These are phyloP conservation scores for Psophocarpus tetragonolobus DNA, from an alignment of 306 rosid genomes.

Conservation along the genomic window DNA sequence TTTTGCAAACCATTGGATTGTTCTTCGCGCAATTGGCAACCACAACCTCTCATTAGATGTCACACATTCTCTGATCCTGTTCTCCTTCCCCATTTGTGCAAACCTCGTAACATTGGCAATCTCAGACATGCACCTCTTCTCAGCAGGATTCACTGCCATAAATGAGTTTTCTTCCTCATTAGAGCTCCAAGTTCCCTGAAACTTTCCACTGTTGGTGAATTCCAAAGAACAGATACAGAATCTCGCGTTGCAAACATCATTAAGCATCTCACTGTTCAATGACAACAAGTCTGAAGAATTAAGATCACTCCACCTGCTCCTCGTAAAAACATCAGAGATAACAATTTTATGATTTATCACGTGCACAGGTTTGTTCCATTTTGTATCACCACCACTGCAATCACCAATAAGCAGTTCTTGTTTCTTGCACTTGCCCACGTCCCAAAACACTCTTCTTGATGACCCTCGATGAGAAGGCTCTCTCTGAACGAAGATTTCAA, in stretches of 20 bases:
- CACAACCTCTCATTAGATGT: constrained; percentile 49
- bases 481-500: constrained; percentile 76
- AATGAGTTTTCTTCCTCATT: constrained; percentile 29
- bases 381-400: background rate
- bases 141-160: constrained; percentile 40
- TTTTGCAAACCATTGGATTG: constrained; percentile 68
- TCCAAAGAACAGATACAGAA: constrained; percentile 48
- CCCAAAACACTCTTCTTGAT: constrained; percentile 58
- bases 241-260: constrained; percentile 52
- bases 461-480: constrained; percentile 54
- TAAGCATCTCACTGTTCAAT: constrained; percentile 68
- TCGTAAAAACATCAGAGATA: constrained; percentile 52
- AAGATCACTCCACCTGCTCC: constrained; percentile 83
- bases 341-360: constrained; percentile 68
- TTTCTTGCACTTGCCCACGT: constrained; percentile 31
- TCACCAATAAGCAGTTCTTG: constrained; percentile 35
- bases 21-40: constrained; percentile 71
- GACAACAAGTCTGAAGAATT: constrained; percentile 75
- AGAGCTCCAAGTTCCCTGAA: constrained; percentile 12
- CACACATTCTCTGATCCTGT: constrained; percentile 29
- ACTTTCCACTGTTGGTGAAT: background rate
- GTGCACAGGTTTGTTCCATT: constrained; percentile 41
- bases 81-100: constrained; percentile 33
- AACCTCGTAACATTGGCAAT: constrained; percentile 69
- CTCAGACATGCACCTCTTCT: constrained; percentile 78